Conservation (phyloP, 2,329 filamentous ascomycete species). For the Penicillium sp. region DNA sequence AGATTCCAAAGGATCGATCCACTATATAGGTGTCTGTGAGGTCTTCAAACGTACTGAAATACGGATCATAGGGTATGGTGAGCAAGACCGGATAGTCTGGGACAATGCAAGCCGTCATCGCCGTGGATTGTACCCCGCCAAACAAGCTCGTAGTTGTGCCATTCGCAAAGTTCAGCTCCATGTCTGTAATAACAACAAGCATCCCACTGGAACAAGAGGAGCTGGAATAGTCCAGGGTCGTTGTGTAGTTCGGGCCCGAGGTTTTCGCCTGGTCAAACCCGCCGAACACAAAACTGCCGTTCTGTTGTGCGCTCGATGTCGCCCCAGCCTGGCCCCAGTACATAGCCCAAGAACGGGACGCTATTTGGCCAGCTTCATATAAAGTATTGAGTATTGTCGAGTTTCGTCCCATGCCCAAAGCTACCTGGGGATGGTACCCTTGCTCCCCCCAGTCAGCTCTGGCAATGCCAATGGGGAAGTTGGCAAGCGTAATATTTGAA, state of each 20-base stretch:
- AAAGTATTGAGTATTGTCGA: conserved; percentile 25
- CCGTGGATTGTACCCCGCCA: neutral
- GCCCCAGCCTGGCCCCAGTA: conserved; percentile 23
- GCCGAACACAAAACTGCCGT: conserved; percentile 26
- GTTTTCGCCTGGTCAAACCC: conserved; percentile 28
- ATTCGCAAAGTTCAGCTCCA: conserved; percentile 25
- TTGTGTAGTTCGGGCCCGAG: conserved; percentile 20
- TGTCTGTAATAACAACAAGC: conserved; percentile 19
- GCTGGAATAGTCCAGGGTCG: neutral
- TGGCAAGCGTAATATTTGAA: neutral
- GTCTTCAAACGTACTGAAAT: neutral
- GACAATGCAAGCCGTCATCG: neutral
- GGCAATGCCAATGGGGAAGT: neutral
- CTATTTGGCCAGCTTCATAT: conserved; percentile 17
- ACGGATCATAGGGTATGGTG: neutral
- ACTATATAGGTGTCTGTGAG: neutral
- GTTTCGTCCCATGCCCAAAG: conserved; percentile 23
- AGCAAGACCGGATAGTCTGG: neutral
- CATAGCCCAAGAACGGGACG: conserved; percentile 22
- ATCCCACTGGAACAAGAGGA: conserved; percentile 19
- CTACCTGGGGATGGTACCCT: neutral
- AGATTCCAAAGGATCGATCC: neutral
- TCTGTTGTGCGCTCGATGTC: conserved; percentile 15
- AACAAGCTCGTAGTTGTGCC: conserved; percentile 21
- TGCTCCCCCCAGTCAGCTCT: neutral